phyloP scores from a whole-genome alignment of 768 basidiomycete genomes.

The Suillus fuscotomentosus region DNA sequence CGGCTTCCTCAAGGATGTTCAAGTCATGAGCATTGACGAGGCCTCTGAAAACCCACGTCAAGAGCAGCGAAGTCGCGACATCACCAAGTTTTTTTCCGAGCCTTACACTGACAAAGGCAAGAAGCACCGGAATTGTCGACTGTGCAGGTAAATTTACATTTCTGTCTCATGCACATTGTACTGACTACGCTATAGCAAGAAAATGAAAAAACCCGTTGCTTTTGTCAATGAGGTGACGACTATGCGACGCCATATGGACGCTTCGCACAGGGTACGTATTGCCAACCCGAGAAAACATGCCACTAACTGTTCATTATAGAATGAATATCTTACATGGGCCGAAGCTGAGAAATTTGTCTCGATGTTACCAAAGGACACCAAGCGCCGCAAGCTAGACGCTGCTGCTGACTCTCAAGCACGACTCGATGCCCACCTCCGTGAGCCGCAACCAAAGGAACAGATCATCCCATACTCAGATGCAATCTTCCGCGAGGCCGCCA shows the following conservation, averaged over 20 bases:
- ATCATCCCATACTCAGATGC: conserved; percentile 29
- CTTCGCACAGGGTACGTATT: too few species aligned
- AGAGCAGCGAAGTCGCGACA: background rate
- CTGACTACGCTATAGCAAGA: background rate
- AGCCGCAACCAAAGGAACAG: conserved; percentile 9
- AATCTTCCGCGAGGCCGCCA: conserved; percentile 27
- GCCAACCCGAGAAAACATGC: too few species aligned
- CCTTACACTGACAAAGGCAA: background rate
- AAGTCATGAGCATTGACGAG: background rate
- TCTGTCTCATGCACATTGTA: background rate
- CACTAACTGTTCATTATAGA: background rate
- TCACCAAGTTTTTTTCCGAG: background rate
- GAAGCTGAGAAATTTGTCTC: too few species aligned
- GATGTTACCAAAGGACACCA: too few species aligned
- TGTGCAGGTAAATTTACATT: background rate
- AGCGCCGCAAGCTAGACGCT: too few species aligned
- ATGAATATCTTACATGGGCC: background rate
- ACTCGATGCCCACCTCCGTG: background rate
- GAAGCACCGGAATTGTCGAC: background rate
- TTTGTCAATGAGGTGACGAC: background rate
- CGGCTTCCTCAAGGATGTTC: background rate
- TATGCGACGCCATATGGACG: background rate
- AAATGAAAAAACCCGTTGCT: background rate
- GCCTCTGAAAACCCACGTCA: background rate
- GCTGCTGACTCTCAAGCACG: background rate